A percentile compares a stretch with the other conserved stretches of the same genome.
These are phyloP conservation scores for Microbotryomycetes sp. DNA, from an alignment of 1,284 basidiomycete species.

Conservation along the genomic window DNA sequence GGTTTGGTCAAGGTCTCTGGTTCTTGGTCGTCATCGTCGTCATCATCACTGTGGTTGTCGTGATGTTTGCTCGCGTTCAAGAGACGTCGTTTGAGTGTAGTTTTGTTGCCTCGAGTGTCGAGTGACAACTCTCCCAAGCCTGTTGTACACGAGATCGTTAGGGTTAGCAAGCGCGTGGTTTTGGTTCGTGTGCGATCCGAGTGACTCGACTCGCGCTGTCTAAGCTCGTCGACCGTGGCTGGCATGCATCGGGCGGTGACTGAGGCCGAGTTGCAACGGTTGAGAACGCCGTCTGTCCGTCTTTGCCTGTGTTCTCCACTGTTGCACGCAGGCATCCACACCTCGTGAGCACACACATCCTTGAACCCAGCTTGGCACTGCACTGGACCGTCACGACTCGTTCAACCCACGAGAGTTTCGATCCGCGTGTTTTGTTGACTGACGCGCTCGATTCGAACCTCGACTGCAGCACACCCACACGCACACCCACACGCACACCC, in stretches of 20 bases:
- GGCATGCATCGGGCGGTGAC: background rate
- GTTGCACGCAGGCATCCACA: too few species aligned
- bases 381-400: too few species aligned
- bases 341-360: too few species aligned
- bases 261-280: too few species aligned
- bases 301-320: too few species aligned
- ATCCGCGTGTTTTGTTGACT: too few species aligned
- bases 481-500: too few species aligned
- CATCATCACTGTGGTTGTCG: background rate
- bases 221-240: background rate
- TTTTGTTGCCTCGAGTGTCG: constrained; percentile 40
- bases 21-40: constrained; percentile 17
- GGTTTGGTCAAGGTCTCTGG: constrained; percentile 11
- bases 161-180: background rate
- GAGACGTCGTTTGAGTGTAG: constrained; percentile 34
- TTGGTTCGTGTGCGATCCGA: background rate
- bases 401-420: too few species aligned
- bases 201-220: background rate
- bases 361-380: too few species aligned
- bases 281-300: too few species aligned
- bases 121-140: constrained; percentile 36
- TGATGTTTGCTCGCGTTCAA: constrained; percentile 22
- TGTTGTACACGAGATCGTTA: background rate
- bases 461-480: too few species aligned
- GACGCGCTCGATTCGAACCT: too few species aligned